Conservation (phyloP, 352 stramenopile genomes). For the Aphanomyces euteiches region DNA sequence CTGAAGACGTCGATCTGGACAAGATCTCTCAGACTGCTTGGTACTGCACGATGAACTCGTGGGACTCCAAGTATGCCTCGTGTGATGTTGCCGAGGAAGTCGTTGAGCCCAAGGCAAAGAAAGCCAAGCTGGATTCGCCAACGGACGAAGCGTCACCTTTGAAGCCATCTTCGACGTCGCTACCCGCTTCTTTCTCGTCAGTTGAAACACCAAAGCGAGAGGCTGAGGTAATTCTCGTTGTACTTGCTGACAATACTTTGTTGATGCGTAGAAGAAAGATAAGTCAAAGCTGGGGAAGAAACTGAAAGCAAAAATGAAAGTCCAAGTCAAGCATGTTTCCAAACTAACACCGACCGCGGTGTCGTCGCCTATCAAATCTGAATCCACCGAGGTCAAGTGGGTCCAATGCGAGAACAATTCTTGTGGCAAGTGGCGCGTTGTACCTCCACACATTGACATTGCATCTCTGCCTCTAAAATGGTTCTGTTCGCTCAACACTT, state of each 20-base stretch:
- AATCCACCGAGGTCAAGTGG: slow-evolving; percentile 78
- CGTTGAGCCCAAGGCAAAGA: slow-evolving; percentile 69
- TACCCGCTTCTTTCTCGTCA: background rate
- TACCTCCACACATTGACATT: slow-evolving; percentile 88
- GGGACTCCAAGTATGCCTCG: slow-evolving; percentile 77
- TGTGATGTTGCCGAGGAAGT: slow-evolving; percentile 90
- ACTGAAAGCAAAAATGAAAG: slow-evolving; percentile 4
- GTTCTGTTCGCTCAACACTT: slow-evolving; percentile 81
- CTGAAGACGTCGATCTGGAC: slow-evolving; percentile 82
- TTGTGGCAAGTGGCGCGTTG: slow-evolving; percentile 94
- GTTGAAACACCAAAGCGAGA: background rate
- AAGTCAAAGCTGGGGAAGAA: slow-evolving; percentile 37
- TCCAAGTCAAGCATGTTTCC: background rate
- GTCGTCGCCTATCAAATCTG: no score
- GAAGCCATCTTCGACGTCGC: no score
- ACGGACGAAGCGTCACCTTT: background rate
- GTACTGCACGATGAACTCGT: slow-evolving; percentile 96
- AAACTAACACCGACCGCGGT: background rate
- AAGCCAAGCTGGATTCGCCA: slow-evolving; percentile 55
- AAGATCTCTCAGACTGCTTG: slow-evolving; percentile 88
- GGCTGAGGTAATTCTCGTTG: background rate
- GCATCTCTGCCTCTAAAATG: slow-evolving; percentile 87
- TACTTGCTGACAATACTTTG: background rate
- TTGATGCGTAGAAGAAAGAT: slow-evolving; percentile 50
- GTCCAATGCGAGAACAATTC: slow-evolving; percentile 92